A percentile compares a stretch with the other conserved stretches of the same genome.
These are phyloP conservation scores for Ophiognomonia clavigignenti-juglandacearum DNA, from an alignment of 2,329 filamentous ascomycete genomes.

Conservation along the genomic window DNA sequence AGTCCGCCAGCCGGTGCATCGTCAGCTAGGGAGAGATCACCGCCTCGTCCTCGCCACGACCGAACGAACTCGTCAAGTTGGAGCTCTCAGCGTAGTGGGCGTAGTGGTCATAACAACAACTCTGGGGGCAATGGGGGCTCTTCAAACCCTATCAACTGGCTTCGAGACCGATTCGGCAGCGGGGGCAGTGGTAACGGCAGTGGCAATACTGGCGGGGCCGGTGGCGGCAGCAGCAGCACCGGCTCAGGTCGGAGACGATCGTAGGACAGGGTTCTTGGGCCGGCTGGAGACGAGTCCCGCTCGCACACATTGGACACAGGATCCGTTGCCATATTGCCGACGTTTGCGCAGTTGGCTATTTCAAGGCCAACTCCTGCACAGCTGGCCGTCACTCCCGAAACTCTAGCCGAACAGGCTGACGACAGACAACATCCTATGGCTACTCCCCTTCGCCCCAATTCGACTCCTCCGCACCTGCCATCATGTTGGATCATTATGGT, in stretches of 20 bases:
- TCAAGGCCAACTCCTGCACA: not conserved
- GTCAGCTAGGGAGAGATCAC: constrained; percentile 13
- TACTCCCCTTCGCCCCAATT: not conserved
- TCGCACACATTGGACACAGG: not conserved
- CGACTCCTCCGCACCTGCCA: not conserved
- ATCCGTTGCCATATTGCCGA: not conserved
- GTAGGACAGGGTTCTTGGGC: not conserved
- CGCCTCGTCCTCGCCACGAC: not conserved
- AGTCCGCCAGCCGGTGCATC: constrained; percentile 9
- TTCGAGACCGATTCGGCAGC: constrained; percentile 20
- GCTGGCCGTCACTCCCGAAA: not conserved
- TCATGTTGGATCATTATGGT: not conserved
- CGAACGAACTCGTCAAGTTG: constrained; percentile 8
- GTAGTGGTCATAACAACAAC: constrained; percentile 2
- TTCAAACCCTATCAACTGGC: constrained; percentile 19
- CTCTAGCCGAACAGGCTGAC: not conserved
- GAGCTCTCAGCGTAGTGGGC: constrained; percentile 1
- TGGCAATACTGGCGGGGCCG: not conserved
- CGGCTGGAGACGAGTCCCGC: not conserved
- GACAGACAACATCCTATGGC: not conserved
- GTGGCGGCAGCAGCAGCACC: not conserved
- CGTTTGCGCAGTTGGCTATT: not conserved
- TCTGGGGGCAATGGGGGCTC: constrained; percentile 8
- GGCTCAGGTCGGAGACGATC: constrained; percentile 9
- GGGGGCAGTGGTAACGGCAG: not conserved